Percentiles rank a stretch among this genome's conserved stretches.
Conservation (phyloP, 306 rosid genomes). For the Astragalus glycyphyllos region DNA sequence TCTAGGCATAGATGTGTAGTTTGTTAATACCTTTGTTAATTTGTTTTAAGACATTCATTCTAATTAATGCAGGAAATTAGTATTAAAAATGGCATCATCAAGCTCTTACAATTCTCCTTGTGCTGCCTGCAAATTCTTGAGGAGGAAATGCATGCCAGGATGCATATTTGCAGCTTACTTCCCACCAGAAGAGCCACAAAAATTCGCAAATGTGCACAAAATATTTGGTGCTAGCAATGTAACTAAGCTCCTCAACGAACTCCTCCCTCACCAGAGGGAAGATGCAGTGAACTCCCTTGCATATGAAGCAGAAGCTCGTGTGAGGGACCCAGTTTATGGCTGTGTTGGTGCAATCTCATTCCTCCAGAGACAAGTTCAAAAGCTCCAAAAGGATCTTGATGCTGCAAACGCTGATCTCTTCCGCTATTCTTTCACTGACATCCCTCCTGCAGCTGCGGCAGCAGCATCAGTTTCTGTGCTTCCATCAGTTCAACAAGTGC, state of each 20-base stretch:
- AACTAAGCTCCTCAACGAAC: slow-evolving; percentile 93
- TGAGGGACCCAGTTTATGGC: slow-evolving; percentile 94
- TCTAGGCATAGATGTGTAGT: not conserved
- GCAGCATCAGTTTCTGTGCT: slow-evolving; percentile 42
- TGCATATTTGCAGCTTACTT: slow-evolving; percentile 98
- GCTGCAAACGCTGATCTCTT: slow-evolving; percentile 82
- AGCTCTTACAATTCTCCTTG: slow-evolving; percentile 88
- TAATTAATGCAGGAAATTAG: slow-evolving; percentile 30
- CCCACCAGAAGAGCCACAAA: slow-evolving; percentile 98
- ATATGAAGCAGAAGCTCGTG: slow-evolving; percentile 95
- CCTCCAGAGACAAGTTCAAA: slow-evolving; percentile 91
- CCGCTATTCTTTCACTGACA: slow-evolving; percentile 73
- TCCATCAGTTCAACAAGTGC: slow-evolving; percentile 44
- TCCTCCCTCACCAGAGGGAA: slow-evolving; percentile 90
- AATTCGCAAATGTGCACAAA: slow-evolving; percentile 93
- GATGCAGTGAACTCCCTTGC: slow-evolving; percentile 97
- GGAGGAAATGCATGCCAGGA: slow-evolving; percentile 93
- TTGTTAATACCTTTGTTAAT: not conserved
- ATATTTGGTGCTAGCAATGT: slow-evolving; percentile 98
- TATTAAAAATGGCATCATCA: slow-evolving; percentile 65
- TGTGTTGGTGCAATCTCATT: slow-evolving; percentile 96
- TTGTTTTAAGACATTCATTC: not conserved
- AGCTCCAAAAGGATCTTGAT: slow-evolving; percentile 94
- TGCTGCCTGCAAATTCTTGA: slow-evolving; percentile 95
- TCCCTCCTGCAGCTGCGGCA: slow-evolving; percentile 40